phyloP scores from a whole-genome alignment of 1,284 basidiomycete species.

The Stygiomarasmius scandens region DNA sequence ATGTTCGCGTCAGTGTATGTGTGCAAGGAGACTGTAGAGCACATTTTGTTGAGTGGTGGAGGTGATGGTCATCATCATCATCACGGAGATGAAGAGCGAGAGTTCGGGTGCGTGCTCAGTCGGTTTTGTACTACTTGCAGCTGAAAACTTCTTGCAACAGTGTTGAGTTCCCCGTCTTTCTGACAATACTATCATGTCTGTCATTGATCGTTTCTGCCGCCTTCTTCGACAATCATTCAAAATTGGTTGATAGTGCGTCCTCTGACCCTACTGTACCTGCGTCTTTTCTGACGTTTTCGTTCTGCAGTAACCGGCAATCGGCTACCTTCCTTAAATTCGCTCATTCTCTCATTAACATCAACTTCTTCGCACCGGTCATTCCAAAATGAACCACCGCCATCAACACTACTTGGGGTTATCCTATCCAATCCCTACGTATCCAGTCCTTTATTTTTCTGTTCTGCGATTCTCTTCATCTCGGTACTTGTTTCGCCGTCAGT shows the following conservation, averaged over 20 bases:
- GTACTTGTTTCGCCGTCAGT: conserved; percentile 56
- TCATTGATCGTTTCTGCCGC: conserved; percentile 58
- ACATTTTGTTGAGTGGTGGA: conserved; percentile 62
- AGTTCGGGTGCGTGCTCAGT: conserved; percentile 28
- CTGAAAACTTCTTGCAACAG: conserved; percentile 36
- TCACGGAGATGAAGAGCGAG: conserved; percentile 37
- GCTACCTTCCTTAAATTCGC: conserved; percentile 49
- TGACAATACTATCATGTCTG: conserved; percentile 61
- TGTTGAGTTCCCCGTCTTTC: conserved; percentile 68
- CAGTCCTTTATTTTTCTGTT: conserved; percentile 44
- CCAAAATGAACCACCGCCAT: conserved; percentile 36
- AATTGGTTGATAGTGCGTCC: conserved; percentile 66
- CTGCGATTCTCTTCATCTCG: conserved; percentile 44
- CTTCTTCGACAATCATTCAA: conserved; percentile 66
- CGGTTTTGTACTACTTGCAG: background rate
- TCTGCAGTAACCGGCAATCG: conserved; percentile 53
- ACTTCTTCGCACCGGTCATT: conserved; percentile 26
- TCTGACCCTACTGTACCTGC: conserved; percentile 3
- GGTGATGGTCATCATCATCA: conserved; percentile 68
- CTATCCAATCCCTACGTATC: conserved; percentile 57
- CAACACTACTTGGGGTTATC: conserved; percentile 39
- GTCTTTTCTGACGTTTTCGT: background rate
- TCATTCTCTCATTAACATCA: conserved; percentile 48
- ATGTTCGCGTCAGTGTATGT: conserved; percentile 92
- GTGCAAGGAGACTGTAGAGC: conserved; percentile 91